Evolutionary conservation across 1,284 basidiomycete species (phyloP), one percentile per base, ranked within the genome.

Genomic region (Pulveroboletus sp.): DNA sequence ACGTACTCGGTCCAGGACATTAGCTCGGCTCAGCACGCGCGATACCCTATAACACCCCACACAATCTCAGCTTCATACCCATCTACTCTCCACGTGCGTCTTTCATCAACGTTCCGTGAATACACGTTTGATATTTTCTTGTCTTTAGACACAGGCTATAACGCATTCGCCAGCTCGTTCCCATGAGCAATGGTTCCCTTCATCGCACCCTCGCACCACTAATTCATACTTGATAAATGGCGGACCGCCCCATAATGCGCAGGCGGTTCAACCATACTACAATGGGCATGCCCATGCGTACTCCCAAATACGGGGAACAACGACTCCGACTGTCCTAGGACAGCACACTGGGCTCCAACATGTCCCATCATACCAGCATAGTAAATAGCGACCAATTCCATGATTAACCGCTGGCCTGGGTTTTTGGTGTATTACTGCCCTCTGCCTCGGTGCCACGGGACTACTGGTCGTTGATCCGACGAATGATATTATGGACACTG

Each of bases 311-410:
- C 70, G 69, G 44, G 64, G 57, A 25, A 35, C 58, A 36, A 53
- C 58, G 22, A 67, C 51, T 46, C 56, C 62, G 18, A 44, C 60
- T 28, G 46, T 52, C 26, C 33, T 67, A 31, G 60, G 61, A n/a
- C 72, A 72, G 17, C 70, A 72, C 53, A 15, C 61, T n/a, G 69
- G 64, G 33, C 52, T 68, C 11, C 72, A 62, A 36, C 71, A 72
- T 25, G 51, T 71, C 18, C 53, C 67, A 40, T 59, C 71, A 43
- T 74, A 73, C 46, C 70, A 68, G 44, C 71, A 67, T 31, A 63
- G 59, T 60, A 62, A 68, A 66, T 74, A 70, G 49, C 20, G 36
- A 48, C 36, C 28, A 26, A 46, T 20, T 43, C 18, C 26, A 28
- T 25, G 24, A 39, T 43, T 15, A 29, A 28, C 48, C 18, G 20